Base-by-base conservation (phyloP, 495 filamentous ascomycete species). In the Penicillium nucicola region DNA sequence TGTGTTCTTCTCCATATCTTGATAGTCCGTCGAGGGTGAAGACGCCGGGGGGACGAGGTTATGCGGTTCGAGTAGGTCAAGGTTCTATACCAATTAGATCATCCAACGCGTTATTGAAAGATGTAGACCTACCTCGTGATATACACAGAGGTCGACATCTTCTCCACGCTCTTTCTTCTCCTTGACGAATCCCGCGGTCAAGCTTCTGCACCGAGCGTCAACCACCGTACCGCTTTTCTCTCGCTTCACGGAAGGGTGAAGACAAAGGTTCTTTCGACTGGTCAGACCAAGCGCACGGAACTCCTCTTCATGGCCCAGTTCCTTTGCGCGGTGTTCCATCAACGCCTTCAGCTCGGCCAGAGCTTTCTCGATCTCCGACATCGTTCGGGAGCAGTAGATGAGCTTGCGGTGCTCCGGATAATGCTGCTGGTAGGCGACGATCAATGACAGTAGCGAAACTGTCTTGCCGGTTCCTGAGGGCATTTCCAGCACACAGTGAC, bases 391-490 rank as follows among this genome's bases (percentile, higher is more conserved):
- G 74, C 93, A 99, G 70, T 99, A 99, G 31, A 99, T 97, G 43
- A 99, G 82, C 68, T 97, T 97, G 33, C 93, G 77, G 53, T 92
- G 87, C 64, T 93, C 89, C 4, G 90, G 86, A 51, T 90, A 91
- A 62, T 90, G 85, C 64, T 90, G 85, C 67, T 97, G 95, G 60
- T 97, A 97, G 42, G 93, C 91, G 40, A 99, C 84, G 56, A 99
- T 99, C 56, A 99, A 78, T 0, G 93, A 96, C 19, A 99, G 77
- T 0, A 99, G 77, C 2, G 93, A 96, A 17, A 99, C 88, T 0
- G 93, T 99, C 76, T 99, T 99, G 42, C 93, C 93, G 22, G 93
- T 99, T n/a, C 93, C 93, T 46, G 93, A 99, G 75, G 93, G 93
- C 93, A 99, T 99, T 72, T 99, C 93, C 62, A 99, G 75, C n/a